Evolutionary conservation across 352 stramenopile genomes (phyloP), one percentile per base, ranked within the genome.

Genomic region (Phytophthora ramorum): DNA sequence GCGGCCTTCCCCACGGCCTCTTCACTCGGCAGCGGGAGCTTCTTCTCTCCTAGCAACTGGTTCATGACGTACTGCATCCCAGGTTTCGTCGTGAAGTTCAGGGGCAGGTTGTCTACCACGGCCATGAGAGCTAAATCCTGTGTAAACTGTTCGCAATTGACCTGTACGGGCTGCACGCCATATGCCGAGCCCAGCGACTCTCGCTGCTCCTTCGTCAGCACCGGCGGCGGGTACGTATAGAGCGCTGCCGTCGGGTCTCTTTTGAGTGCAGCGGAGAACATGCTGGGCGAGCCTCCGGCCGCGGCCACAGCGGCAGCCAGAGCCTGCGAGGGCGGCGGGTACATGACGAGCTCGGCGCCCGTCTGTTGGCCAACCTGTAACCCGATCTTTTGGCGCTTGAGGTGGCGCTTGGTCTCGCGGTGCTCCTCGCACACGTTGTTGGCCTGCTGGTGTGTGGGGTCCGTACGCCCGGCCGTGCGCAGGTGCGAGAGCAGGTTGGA

Each of bases 401-500:
- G 38, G n/a, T 80, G 74, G 48, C 86, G 86, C 69, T 94, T 94
- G 59, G 66, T 87, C 71, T 94, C 84, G 51, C 86, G 84, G 52
- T 94, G 80, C 50, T 94, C 83, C 49, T 94, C 86, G 61, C 86
- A 94, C 14, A 90, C 75, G n/a, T 70, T 71, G 40, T 83, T 87
- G 22, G 86, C 86, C 54, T 94, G 83, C 51, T 91, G 83, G 67
- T 94, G 86, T 24, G 69, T 82, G 4, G 75, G 20, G 48, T 94
- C 86, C 24, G 83, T 90, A 41, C 86, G 81, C 12, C 86, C 86
- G 7, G 81, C 79, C 4, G 86, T 94, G 63, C 86, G 84, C 65
- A 94, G 55, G 34, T 94, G 86, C 46, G 83, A 92, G 20, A 94
- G 74, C 50, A 94, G 66, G 55, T 94, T 94, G 59, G 80, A 91